phyloP scores from a whole-genome alignment of 257 asterid species.

The Nicotiana benthamiana region DNA sequence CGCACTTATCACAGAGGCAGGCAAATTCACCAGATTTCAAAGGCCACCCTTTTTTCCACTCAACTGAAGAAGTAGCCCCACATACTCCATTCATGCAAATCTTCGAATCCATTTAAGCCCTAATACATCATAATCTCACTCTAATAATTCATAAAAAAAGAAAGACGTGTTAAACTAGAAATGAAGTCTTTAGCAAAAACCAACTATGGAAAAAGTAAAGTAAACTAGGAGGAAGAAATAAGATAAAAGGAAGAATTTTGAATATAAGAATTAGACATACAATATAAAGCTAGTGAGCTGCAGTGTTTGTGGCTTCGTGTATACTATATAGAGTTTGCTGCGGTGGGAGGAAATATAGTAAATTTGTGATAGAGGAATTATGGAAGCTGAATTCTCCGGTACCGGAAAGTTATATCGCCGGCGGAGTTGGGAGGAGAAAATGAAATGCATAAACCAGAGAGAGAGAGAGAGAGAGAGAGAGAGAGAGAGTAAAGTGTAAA shows the following conservation, averaged over 20 bases:
- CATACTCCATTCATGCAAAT: slow-evolving; percentile 78
- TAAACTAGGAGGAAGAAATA: background rate
- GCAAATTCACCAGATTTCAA: slow-evolving; percentile 73
- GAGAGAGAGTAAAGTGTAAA: background rate
- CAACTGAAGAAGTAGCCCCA: slow-evolving; percentile 26
- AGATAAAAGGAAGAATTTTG: background rate
- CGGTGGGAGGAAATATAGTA: background rate
- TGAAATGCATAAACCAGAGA: background rate
- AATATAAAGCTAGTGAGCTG: background rate
- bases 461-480: background rate
- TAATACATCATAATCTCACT: slow-evolving; percentile 10
- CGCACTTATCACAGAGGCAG: slow-evolving; percentile 63
- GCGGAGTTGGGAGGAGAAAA: background rate
- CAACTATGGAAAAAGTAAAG: background rate
- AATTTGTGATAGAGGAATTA: background rate
- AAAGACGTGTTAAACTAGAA: background rate
- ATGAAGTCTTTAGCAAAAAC: background rate
- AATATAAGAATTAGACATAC: slow-evolving; percentile 24
- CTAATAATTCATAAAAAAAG: background rate
- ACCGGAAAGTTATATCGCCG: background rate
- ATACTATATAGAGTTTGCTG: background rate
- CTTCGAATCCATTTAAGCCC: slow-evolving; percentile 14
- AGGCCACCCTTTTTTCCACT: slow-evolving; percentile 77
- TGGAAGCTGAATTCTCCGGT: background rate
- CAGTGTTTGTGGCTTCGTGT: background rate